phyloP scores from a whole-genome alignment of 768 basidiomycete genomes.

The Stropharia rugosoannulata region DNA sequence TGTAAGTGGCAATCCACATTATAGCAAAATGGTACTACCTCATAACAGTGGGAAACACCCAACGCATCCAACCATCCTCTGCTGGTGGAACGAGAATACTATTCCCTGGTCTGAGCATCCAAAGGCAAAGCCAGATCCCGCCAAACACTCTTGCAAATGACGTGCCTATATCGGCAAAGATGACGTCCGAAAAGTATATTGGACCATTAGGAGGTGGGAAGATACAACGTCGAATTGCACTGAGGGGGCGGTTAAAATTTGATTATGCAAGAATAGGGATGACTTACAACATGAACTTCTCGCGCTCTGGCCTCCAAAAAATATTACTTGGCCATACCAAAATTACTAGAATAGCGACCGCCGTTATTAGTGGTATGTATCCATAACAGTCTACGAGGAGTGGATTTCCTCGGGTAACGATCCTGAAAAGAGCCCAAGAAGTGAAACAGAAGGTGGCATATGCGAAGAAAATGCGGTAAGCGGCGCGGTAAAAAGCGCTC shows the following conservation, averaged over 20 bases:
- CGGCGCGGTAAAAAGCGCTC: constrained; percentile 49
- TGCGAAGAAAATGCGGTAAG: constrained; percentile 65
- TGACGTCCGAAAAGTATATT: constrained; percentile 87
- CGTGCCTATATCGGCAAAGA: constrained; percentile 94
- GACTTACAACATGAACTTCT: constrained; percentile 76
- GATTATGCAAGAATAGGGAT: constrained; percentile 7
- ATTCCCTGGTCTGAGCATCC: constrained; percentile 85
- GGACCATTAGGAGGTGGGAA: constrained; percentile 58
- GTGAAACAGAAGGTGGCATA: constrained; percentile 62
- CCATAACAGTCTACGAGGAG: constrained; percentile 72
- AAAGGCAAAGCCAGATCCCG: constrained; percentile 86
- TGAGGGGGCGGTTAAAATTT: constrained; percentile 27
- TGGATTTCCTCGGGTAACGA: constrained; percentile 55
- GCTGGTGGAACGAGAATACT: constrained; percentile 66
- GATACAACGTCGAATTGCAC: constrained; percentile 74
- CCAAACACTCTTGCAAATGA: constrained; percentile 97
- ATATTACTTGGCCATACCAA: constrained; percentile 70
- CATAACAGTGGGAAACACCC: constrained; percentile 83
- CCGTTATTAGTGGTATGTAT: constrained; percentile 70
- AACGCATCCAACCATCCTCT: constrained; percentile 63
- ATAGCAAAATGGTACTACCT: constrained; percentile 52
- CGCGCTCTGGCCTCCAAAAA: constrained; percentile 68
- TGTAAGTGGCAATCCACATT: not conserved
- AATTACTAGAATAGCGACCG: constrained; percentile 52
- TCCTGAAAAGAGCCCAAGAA: constrained; percentile 71